Base-by-base conservation (phyloP, 2,329 filamentous ascomycete genomes). In the Penicillium carneum region DNA sequence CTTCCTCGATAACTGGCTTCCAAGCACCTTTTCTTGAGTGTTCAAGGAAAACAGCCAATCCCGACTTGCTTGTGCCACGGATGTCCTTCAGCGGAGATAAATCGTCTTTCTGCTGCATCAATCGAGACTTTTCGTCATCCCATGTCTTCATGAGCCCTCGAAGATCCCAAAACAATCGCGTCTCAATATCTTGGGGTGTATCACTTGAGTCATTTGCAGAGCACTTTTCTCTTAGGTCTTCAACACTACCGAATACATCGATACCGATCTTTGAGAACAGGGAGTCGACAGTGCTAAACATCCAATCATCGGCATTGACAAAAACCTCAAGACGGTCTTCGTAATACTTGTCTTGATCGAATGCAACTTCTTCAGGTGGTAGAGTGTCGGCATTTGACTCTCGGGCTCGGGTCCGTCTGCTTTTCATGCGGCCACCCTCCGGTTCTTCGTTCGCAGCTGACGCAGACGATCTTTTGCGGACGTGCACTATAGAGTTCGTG, bases 401-500 rank as follows among this genome's bases (percentile, higher is more conserved):
- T 63, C 87, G 82, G 33, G 86, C 85, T 54, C 86, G 83, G 18
- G 87, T 83, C 38, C 87, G 82, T 69, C 87, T 86, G 71, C 86
- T 88, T 68, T 86, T 86, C 12, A 79, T 77, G 49, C 87, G 81
- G 20, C 83, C 82, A 51, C 84, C 84, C 62, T 88, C 86, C 12
- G 78, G 77, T 12, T 88, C 87, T 2, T 86, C 82, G 31, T 87
- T 79, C 10, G 84, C 85, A 50, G 86, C 84, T 20, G 84, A 85
- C 53, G 87, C 84, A 14, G 84, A 85, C 2, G 86, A 88, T 59
- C 87, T 80, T 72, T 89, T 89, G 20, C 87, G 81, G 23, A 77
- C 77, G 4, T 76, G 69, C 49, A 70, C 75, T n/a, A 78, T 72
- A 49, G 65, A 65, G 54, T 79, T 81, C 31, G 66, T 58, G 7